phyloP scores from a whole-genome alignment of 768 basidiomycete genomes.

The Russula abietina region DNA sequence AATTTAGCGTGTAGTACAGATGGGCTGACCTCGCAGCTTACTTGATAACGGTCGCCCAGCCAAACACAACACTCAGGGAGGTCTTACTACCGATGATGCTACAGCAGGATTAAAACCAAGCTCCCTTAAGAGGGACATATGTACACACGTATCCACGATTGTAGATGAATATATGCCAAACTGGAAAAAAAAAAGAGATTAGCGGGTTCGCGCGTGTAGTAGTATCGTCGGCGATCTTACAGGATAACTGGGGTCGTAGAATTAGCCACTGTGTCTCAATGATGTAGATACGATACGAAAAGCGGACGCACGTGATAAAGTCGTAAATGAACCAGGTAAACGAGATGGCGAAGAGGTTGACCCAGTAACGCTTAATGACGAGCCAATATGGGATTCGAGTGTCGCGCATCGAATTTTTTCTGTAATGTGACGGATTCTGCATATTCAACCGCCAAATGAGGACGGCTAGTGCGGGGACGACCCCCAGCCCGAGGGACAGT shows the following conservation, averaged over 20 bases:
- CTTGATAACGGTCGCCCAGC: slow-evolving; percentile 90
- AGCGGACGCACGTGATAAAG: slow-evolving; percentile 56
- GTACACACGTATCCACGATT: slow-evolving; percentile 54
- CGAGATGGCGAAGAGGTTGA: slow-evolving; percentile 65
- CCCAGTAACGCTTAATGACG: slow-evolving; percentile 75
- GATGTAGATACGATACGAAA: neutral
- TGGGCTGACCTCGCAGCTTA: slow-evolving; percentile 33
- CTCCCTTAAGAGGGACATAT: neutral
- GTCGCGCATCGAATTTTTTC: slow-evolving; percentile 72
- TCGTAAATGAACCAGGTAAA: slow-evolving; percentile 83
- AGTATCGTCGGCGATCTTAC: slow-evolving; percentile 35
- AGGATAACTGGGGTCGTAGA: slow-evolving; percentile 44
- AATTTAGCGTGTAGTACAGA: slow-evolving; percentile 33
- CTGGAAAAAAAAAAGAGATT: slow-evolving; percentile 38
- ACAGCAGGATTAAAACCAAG: slow-evolving; percentile 1
- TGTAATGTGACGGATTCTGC: slow-evolving; percentile 71
- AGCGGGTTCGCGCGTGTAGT: slow-evolving; percentile 9
- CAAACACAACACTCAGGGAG: slow-evolving; percentile 61
- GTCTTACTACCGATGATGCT: slow-evolving; percentile 53
- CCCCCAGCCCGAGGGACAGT: slow-evolving; percentile 75
- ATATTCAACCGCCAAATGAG: slow-evolving; percentile 83
- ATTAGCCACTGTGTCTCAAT: neutral
- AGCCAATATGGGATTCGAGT: slow-evolving; percentile 70
- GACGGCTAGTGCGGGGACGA: slow-evolving; percentile 74
- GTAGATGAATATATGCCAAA: slow-evolving; percentile 80